These are phyloP conservation scores for Psidium guajava DNA, from an alignment of 345 rosid species.

Conservation along the genomic window DNA sequence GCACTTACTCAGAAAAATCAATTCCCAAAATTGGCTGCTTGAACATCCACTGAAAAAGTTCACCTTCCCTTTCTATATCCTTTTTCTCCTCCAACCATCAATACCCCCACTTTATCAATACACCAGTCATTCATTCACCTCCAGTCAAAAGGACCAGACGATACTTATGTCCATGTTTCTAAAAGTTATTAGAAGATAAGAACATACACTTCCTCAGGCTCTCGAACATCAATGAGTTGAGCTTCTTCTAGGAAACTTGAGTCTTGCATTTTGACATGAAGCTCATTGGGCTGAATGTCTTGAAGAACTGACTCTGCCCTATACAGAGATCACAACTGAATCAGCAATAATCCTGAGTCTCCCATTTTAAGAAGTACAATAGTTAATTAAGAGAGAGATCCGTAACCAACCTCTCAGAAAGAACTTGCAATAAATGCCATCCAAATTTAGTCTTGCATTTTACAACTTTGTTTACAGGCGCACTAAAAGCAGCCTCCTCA, in stretches of 20 bases:
- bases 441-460: slow-evolving; percentile 84
- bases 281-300: slow-evolving; percentile 58
- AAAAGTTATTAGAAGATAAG: background rate
- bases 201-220: slow-evolving; percentile 85
- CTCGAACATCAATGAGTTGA: slow-evolving; percentile 88
- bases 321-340: background rate
- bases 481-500: slow-evolving; percentile 80
- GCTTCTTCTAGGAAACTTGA: slow-evolving; percentile 61
- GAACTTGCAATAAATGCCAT: slow-evolving; percentile 87
- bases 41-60: background rate
- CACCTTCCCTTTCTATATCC: background rate
- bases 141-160: background rate
- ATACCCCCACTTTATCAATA: background rate
- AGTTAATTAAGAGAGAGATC: background rate
- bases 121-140: background rate
- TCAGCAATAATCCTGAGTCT: background rate
- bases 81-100: background rate
- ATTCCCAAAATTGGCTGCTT: background rate
- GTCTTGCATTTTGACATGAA: slow-evolving; percentile 70
- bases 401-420: slow-evolving; percentile 66
- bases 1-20: background rate
- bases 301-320: slow-evolving; percentile 44
- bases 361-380: background rate
- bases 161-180: background rate
- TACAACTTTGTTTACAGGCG: slow-evolving; percentile 60